Conservation (phyloP, 1,139 yeast genomes). For the Blastobotrys arbuscula region DNA sequence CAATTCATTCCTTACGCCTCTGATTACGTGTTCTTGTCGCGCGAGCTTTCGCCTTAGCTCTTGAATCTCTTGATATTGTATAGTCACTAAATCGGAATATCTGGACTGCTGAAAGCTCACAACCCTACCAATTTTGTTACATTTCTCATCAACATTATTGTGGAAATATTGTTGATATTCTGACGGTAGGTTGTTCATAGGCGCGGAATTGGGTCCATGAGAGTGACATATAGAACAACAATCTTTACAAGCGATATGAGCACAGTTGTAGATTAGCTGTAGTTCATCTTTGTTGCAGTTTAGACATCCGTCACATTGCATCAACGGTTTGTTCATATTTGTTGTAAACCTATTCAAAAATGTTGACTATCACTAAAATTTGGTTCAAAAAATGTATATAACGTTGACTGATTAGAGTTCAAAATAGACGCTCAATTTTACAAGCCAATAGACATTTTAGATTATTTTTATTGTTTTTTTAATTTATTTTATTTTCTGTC, state of each 20-base stretch:
- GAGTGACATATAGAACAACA: conserved; percentile 1
- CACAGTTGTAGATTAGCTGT: neutral
- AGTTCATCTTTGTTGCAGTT: neutral
- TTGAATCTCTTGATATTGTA: neutral
- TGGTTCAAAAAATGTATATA: too few species aligned
- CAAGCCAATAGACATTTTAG: too few species aligned
- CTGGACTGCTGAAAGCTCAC: neutral
- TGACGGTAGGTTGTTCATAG: conserved; percentile 1
- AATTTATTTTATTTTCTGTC: too few species aligned
- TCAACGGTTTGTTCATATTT: neutral
- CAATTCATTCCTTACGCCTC: conserved; percentile 2
- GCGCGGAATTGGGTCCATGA: neutral
- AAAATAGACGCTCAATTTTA: too few species aligned
- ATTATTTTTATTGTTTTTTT: too few species aligned
- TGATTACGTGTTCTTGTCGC: neutral
- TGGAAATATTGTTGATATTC: conserved; percentile 5
- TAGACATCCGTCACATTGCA: conserved; percentile 6
- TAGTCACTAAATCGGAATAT: neutral
- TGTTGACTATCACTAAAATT: too few species aligned
- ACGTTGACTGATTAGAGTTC: too few species aligned
- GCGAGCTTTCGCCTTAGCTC: neutral
- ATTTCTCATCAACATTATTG: neutral
- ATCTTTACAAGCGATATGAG: conserved; percentile 4
- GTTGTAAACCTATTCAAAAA: too few species aligned
- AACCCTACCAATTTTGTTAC: neutral